Evolutionary conservation across 2,329 filamentous ascomycete genomes (phyloP).

Genomic region (Colletotrichum aenigma): DNA sequence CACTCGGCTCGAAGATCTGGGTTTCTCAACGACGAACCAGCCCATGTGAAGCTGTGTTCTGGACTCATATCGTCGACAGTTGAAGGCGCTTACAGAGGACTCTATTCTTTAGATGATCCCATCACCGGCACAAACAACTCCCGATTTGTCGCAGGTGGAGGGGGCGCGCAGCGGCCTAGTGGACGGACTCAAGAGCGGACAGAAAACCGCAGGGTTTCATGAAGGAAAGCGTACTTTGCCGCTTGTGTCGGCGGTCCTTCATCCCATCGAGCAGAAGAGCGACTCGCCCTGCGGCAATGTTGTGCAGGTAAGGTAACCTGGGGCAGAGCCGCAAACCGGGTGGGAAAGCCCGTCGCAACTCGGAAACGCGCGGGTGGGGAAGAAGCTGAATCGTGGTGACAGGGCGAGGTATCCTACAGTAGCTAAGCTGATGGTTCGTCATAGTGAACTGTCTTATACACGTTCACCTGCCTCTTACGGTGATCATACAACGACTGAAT

Average conservation of each 20-base stretch:
- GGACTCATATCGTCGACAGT: not conserved
- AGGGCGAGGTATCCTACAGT: not conserved
- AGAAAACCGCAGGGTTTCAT: not conserved
- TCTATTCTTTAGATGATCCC: not conserved
- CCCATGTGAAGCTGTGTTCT: not conserved
- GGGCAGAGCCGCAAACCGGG: not conserved
- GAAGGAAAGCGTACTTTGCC: not conserved
- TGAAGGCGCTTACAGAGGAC: not conserved
- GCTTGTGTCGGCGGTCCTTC: not conserved
- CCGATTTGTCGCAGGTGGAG: not conserved
- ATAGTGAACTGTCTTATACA: not conserved
- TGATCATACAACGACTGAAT: not conserved
- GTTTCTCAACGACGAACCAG: not conserved
- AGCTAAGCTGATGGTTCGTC: not conserved
- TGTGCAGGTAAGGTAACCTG: not conserved
- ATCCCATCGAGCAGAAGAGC: not conserved
- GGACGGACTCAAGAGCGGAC: not conserved
- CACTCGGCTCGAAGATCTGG: not conserved
- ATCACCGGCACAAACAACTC: not conserved
- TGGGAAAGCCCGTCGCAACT: not conserved
- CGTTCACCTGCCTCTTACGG: not conserved
- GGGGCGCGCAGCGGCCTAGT: not conserved
- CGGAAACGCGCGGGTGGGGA: not conserved
- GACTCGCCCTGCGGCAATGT: not conserved
- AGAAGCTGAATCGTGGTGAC: not conserved